These are phyloP conservation scores for Blastocrithidia nonstop DNA, from an alignment of 208 protist genomes.

Conservation along the genomic window DNA sequence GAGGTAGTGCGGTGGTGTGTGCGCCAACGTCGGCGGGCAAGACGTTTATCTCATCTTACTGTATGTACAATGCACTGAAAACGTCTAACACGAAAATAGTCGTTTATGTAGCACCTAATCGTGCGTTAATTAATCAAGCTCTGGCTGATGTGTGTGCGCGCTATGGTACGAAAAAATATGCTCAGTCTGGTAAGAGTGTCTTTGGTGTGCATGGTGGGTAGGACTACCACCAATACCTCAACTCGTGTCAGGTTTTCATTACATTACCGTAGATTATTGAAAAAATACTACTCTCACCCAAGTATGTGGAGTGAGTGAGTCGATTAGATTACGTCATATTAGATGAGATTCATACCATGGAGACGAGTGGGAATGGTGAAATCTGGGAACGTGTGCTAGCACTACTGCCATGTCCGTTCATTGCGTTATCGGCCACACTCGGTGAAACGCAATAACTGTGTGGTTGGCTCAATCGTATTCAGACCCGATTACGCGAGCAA, in stretches of 20 bases:
- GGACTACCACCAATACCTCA: slow-evolving; percentile 72
- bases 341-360: slow-evolving; percentile 93
- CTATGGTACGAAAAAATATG: slow-evolving; percentile 85
- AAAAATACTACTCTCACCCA: slow-evolving; percentile 80
- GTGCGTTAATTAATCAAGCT: slow-evolving; percentile 92
- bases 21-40: slow-evolving; percentile 93
- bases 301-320: slow-evolving; percentile 70
- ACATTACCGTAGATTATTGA: slow-evolving; percentile 88
- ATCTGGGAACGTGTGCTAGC: slow-evolving; percentile 90
- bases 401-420: slow-evolving; percentile 82
- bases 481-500: slow-evolving; percentile 31
- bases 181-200: slow-evolving; percentile 41
- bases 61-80: slow-evolving; percentile 85
- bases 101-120: slow-evolving; percentile 86
- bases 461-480: slow-evolving; percentile 82
- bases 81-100: slow-evolving; percentile 79
- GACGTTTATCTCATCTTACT: slow-evolving; percentile 95
- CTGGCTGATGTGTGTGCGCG: slow-evolving; percentile 85
- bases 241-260: slow-evolving; percentile 88
- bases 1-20: slow-evolving; percentile 86
- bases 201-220: slow-evolving; percentile 78
- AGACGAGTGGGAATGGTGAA: slow-evolving; percentile 73
- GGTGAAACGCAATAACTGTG: slow-evolving; percentile 85
- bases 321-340: slow-evolving; percentile 90
- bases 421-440: slow-evolving; percentile 92